Conservation (phyloP, 176 grass and related monocot species). For the Carex myosuroides region DNA sequence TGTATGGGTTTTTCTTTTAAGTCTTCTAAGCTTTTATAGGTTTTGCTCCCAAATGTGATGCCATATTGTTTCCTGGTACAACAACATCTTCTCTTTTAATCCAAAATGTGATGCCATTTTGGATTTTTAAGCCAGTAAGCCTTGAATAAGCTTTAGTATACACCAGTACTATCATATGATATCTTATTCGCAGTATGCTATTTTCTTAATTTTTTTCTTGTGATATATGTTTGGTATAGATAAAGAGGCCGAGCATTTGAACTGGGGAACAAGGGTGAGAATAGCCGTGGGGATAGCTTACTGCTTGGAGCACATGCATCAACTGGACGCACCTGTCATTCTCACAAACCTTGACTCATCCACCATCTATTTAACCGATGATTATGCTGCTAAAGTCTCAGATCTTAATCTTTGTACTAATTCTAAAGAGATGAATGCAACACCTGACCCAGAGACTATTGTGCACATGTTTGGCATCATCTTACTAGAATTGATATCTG, state of each 20-base stretch:
- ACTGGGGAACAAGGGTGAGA: slow-evolving; percentile 61
- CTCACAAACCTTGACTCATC: slow-evolving; percentile 52
- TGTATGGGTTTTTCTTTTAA: slow-evolving; percentile 27
- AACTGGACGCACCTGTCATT: slow-evolving; percentile 58
- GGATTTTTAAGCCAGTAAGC: neutral
- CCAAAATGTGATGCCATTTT: no score
- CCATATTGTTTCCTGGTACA: neutral
- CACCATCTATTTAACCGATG: slow-evolving; percentile 72
- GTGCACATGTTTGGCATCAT: slow-evolving; percentile 83
- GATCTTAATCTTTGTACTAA: slow-evolving; percentile 58
- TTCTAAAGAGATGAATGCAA: neutral
- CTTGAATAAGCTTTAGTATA: neutral
- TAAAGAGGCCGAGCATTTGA: slow-evolving; percentile 61
- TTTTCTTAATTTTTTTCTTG: neutral
- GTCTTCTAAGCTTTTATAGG: neutral
- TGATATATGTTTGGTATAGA: slow-evolving; percentile 31
- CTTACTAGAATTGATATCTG: slow-evolving; percentile 72
- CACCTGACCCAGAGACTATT: slow-evolving; percentile 32
- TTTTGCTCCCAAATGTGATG: neutral
- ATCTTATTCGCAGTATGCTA: neutral
- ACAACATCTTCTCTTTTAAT: neutral
- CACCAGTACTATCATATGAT: neutral
- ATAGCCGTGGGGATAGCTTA: slow-evolving; percentile 70
- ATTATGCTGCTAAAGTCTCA: slow-evolving; percentile 78
- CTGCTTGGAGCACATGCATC: slow-evolving; percentile 88